Evolutionary conservation across 306 rosid species (phyloP).

Genomic region (Lagenaria siceraria): DNA sequence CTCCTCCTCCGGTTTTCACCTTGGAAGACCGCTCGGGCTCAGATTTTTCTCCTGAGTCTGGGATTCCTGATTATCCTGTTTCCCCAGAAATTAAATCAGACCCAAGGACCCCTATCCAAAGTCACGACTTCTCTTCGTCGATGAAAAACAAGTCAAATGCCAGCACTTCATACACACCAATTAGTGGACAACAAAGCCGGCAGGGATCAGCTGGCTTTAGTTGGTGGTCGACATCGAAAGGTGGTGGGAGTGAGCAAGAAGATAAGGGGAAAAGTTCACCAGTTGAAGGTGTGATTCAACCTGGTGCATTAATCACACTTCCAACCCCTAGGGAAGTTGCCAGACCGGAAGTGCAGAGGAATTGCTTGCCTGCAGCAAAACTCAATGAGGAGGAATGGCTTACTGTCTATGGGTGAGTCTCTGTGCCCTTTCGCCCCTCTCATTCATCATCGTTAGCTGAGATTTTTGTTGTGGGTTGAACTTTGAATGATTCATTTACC

Average conservation of each 20-base stretch:
- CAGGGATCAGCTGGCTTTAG: slow-evolving; percentile 46
- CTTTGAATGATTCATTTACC: neutral
- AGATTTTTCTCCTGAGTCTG: slow-evolving; percentile 85
- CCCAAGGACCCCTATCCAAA: slow-evolving; percentile 41
- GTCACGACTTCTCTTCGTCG: slow-evolving; percentile 49
- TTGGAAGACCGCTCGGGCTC: slow-evolving; percentile 87
- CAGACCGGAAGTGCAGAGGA: slow-evolving; percentile 75
- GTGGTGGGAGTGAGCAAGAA: slow-evolving; percentile 63
- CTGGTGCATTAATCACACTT: slow-evolving; percentile 76
- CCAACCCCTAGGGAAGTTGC: slow-evolving; percentile 89
- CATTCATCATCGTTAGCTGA: neutral
- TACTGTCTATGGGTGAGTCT: slow-evolving; percentile 79
- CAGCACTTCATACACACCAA: slow-evolving; percentile 63
- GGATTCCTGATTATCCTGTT: slow-evolving; percentile 68
- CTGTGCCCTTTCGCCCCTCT: neutral
- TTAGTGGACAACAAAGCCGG: slow-evolving; percentile 52
- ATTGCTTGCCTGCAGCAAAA: slow-evolving; percentile 52
- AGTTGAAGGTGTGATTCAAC: slow-evolving; percentile 90
- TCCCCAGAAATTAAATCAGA: slow-evolving; percentile 77
- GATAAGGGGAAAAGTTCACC: slow-evolving; percentile 80
- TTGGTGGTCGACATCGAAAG: slow-evolving; percentile 79
- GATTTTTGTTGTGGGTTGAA: neutral
- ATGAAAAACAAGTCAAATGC: slow-evolving; percentile 52
- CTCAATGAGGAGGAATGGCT: slow-evolving; percentile 93
- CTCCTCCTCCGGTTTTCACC: slow-evolving; percentile 88